Evolutionary conservation across 2,329 filamentous ascomycete species (phyloP).

Genomic region (Pyricularia sp.): DNA sequence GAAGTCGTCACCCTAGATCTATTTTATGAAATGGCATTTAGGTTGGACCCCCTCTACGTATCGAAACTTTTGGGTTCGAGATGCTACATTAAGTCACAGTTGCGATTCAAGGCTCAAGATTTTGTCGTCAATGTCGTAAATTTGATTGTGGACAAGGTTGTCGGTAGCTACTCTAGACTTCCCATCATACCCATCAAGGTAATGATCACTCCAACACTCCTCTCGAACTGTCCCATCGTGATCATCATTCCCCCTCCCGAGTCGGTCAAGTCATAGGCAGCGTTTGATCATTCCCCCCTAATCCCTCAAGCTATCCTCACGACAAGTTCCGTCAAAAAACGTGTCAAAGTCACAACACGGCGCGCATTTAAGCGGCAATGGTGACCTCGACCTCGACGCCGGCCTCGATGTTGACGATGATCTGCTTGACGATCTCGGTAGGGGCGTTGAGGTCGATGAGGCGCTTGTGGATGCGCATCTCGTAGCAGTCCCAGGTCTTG

Average conservation of each 20-base stretch:
- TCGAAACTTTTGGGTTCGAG: not conserved
- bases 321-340: not conserved
- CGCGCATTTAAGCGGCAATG: constrained; percentile 3
- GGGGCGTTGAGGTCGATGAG: constrained; percentile 96
- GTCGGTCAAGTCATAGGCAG: not conserved
- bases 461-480: constrained; percentile 99
- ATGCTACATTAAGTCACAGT: not conserved
- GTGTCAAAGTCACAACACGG: not conserved
- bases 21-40: not conserved
- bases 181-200: not conserved
- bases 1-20: not conserved
- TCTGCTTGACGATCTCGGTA: constrained; percentile 95
- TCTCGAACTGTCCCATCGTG: not conserved
- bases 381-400: constrained; percentile 7
- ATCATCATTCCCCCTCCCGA: not conserved
- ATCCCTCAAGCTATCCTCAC: not conserved
- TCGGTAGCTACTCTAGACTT: not conserved
- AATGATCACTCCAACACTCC: not conserved
- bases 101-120: not conserved
- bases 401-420: constrained; percentile 69
- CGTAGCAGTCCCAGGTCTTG: constrained; percentile 98
- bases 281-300: not conserved
- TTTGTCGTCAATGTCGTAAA: not conserved
- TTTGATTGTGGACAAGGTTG: not conserved
- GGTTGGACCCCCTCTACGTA: not conserved